Percentiles rank a stretch among this genome's conserved stretches.
Evolutionary conservation across 495 filamentous ascomycete genomes (phyloP).

Genomic region (Cladorrhinum samala): DNA sequence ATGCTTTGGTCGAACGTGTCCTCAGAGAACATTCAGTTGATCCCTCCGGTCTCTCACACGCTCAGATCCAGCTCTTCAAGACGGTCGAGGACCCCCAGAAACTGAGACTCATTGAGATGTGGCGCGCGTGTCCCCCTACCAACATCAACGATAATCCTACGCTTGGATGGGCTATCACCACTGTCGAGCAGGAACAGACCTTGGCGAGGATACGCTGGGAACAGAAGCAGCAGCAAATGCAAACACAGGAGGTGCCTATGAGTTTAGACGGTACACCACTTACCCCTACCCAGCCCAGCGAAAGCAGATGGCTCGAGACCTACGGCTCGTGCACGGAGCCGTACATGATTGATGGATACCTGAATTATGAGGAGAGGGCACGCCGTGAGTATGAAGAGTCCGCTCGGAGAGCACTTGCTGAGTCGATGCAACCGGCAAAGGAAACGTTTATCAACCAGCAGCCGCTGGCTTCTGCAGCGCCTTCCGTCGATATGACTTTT

Average conservation of each 20-base stretch:
- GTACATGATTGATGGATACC: slow-evolving; percentile 67
- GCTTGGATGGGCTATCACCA: slow-evolving; percentile 41
- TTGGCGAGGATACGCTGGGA: slow-evolving; percentile 49
- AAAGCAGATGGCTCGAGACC: slow-evolving; percentile 43
- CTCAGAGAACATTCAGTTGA: slow-evolving; percentile 47
- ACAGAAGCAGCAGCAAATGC: slow-evolving; percentile 19
- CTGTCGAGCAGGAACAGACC: slow-evolving; percentile 44
- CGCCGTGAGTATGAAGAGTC: slow-evolving; percentile 45
- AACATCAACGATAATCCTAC: slow-evolving; percentile 35
- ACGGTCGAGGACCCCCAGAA: slow-evolving; percentile 52
- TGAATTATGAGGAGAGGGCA: slow-evolving; percentile 37
- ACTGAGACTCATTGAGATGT: slow-evolving; percentile 57
- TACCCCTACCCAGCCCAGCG: slow-evolving; percentile 43
- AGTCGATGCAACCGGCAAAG: slow-evolving; percentile 26
- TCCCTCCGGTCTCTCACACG: slow-evolving; percentile 44
- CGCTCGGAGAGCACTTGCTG: slow-evolving; percentile 28
- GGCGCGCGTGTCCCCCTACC: slow-evolving; percentile 53
- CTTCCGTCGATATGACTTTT: slow-evolving; percentile 40
- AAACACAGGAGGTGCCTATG: slow-evolving; percentile 24
- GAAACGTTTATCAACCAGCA: slow-evolving; percentile 34
- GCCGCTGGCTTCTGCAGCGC: neutral
- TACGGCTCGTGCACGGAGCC: slow-evolving; percentile 45
- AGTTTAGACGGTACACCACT: slow-evolving; percentile 45
- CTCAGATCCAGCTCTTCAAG: slow-evolving; percentile 58
- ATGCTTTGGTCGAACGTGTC: slow-evolving; percentile 36